Evolutionary conservation across 352 stramenopile genomes (phyloP).

Genomic region (Globisporangium parvum): DNA sequence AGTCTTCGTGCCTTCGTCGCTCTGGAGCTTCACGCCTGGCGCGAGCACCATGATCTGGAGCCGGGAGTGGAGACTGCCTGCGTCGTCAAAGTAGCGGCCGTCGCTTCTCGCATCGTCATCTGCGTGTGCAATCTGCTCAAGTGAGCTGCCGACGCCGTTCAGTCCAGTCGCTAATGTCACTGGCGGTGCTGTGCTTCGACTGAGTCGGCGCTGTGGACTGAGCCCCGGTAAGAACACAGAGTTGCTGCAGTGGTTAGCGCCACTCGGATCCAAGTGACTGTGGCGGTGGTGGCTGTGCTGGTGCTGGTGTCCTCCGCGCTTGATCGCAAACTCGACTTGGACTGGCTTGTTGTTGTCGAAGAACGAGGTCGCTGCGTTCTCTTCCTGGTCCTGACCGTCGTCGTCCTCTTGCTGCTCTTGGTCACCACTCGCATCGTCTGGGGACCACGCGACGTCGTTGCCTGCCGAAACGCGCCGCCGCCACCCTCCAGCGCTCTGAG

Average conservation of each 20-base stretch:
- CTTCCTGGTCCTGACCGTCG: background rate
- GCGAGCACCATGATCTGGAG: constrained; percentile 17
- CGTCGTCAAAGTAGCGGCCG: background rate
- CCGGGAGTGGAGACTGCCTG: constrained; percentile 1
- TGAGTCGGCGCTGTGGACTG: constrained; percentile 3
- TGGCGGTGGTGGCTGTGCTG: background rate
- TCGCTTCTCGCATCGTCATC: background rate
- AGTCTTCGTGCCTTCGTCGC: constrained; percentile 12
- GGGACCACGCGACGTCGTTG: background rate
- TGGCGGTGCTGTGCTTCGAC: background rate
- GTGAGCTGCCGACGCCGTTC: background rate
- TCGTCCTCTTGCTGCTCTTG: background rate
- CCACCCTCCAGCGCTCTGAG: background rate
- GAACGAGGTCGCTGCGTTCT: background rate
- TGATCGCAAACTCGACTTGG: constrained; percentile 15
- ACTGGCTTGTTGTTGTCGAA: constrained; percentile 8
- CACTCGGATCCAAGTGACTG: too few species aligned
- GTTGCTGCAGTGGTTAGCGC: background rate
- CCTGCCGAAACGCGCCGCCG: background rate
- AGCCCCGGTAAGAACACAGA: constrained; percentile 7
- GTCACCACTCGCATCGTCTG: background rate
- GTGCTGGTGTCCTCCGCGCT: background rate
- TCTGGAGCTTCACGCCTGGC: constrained; percentile 25
- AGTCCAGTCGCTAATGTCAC: background rate
- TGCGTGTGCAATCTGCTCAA: background rate